Conservation (phyloP, 2,329 filamentous ascomycete genomes). For the Claviceps humidiphila region DNA sequence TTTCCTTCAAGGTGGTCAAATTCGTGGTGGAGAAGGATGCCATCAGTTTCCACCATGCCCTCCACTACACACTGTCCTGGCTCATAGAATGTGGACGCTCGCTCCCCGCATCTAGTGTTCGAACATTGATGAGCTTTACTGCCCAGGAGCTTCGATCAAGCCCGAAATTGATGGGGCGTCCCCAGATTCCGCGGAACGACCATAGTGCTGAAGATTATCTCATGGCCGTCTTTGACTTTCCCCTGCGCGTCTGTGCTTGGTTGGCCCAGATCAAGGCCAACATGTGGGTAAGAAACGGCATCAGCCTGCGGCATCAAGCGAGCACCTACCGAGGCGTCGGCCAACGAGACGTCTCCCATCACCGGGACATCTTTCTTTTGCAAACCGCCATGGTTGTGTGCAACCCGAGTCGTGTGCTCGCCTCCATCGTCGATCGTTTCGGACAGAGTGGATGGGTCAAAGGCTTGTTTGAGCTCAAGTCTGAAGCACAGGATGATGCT, state of each 20-base stretch:
- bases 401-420: slow-evolving; percentile 68
- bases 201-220: slow-evolving; percentile 63
- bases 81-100: slow-evolving; percentile 77
- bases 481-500: slow-evolving; percentile 64
- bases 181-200: slow-evolving; percentile 41
- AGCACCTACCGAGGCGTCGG: slow-evolving; percentile 82
- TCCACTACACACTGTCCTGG: slow-evolving; percentile 96
- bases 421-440: slow-evolving; percentile 83
- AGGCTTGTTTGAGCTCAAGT: slow-evolving; percentile 61
- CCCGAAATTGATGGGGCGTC: slow-evolving; percentile 47
- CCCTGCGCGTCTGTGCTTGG: slow-evolving; percentile 88
- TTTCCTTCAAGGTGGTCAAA: slow-evolving; percentile 58
- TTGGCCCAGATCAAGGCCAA: slow-evolving; percentile 94
- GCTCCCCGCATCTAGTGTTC: slow-evolving; percentile 55
- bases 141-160: slow-evolving; percentile 54
- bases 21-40: slow-evolving; percentile 80
- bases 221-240: slow-evolving; percentile 82
- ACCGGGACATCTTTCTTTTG: slow-evolving; percentile 85
- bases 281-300: slow-evolving; percentile 97
- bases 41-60: slow-evolving; percentile 93
- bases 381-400: slow-evolving; percentile 85
- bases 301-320: slow-evolving; percentile 90
- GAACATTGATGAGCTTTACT: slow-evolving; percentile 57
- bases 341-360: slow-evolving; percentile 83
- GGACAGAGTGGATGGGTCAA: slow-evolving; percentile 79